Base-by-base conservation (phyloP, 768 basidiomycete species). In the Xerocomus spinulosus region DNA sequence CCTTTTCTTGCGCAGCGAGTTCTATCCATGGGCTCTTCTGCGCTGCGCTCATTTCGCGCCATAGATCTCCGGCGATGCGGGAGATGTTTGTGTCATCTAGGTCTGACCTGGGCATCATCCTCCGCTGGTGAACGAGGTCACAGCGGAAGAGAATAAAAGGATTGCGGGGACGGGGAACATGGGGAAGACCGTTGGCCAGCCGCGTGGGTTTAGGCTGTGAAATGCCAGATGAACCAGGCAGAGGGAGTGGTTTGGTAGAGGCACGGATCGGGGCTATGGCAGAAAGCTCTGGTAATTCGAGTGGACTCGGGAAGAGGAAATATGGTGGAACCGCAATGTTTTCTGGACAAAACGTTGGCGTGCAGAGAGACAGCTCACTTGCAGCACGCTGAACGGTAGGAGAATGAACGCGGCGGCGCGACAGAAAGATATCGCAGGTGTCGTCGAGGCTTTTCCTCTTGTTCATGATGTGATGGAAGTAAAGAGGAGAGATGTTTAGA, bases 101-200 rank as follows among this genome's bases (percentile, higher is more conserved):
- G 61, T 85, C 81, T 3, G 80, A 75, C 34, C 70, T 65, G 9
- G 70, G 61, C 0, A 82, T 79, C 39, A 78, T 70, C 51, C 79
- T 74, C 44, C 80, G 74, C 52, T 84, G 79, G 42, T 79, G 74
- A 14, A 85, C 80, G 44, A 86, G 81, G 60, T 87, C 80, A 60
- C 80, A 85, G 34, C 87, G 77, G 61, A 87, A 90, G 52, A 89
- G 76, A 54, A 90, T 87, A 67, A 90, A 90, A 0, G 86, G 82
- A 63, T 89, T 89, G 14, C 82, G 72, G 0, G 86, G 85, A 23
- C 87, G 79, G 15, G 83, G 82, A 32, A 87, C 76, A 59, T 87
- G 86, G 5, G 70, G 46, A 33, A 45, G 52, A 25, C 62, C 61
- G 25, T 64, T 53, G 15, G 44, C 21, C 0, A 54, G 44, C 6